Base-by-base conservation (phyloP, 2,329 filamentous ascomycete genomes). In the Thielaviopsis populi region DNA sequence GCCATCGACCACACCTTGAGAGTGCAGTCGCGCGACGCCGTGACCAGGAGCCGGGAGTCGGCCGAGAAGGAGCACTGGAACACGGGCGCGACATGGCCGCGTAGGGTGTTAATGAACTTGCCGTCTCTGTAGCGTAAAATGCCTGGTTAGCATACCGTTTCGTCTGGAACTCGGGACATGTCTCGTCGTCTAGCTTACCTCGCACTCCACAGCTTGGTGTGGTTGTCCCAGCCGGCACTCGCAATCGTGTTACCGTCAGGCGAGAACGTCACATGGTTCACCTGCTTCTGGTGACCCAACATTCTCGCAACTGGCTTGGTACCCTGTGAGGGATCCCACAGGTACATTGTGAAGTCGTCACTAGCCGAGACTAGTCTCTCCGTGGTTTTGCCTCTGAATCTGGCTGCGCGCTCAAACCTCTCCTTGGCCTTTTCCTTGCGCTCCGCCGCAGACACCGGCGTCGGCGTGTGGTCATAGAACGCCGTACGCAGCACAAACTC, bases 281-380 rank as follows among this genome's bases (percentile, higher is more conserved):
- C 91, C 71, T 92, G 89, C 75, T 97, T 97, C 73, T 96, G 90
- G 71, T 99, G 94, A 1, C 94, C 94, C n/a, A 90, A 75, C 75
- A 97, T 82, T 41, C 91, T 81, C n/a, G 89, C 87, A 2, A 97
- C 78, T 0, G 92, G 91, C 73, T 97, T 96, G 7, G 80, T 88
- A 3, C 86, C 85, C 66, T 80, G 74, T 10, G 85, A 79, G 0
- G 91, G 91, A 66, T 95, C 89, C 92, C 92, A 99, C 7, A 99
- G 80, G 72, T 91, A 96, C 82, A 99, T 92, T 5, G 91, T 96
- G 73, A 91, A 95, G 73, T 99, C 94, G 71, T 97, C 94, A 68
- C 87, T 92, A 1, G 92, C 94, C 8, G 91, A 95, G 2, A 95
- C 88, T 3, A 97, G 76, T 33, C 89, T 83, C 76, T 99, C 94